Evolutionary conservation across 257 asterid species (phyloP).

Genomic region (Ocimum tenuiflorum): DNA sequence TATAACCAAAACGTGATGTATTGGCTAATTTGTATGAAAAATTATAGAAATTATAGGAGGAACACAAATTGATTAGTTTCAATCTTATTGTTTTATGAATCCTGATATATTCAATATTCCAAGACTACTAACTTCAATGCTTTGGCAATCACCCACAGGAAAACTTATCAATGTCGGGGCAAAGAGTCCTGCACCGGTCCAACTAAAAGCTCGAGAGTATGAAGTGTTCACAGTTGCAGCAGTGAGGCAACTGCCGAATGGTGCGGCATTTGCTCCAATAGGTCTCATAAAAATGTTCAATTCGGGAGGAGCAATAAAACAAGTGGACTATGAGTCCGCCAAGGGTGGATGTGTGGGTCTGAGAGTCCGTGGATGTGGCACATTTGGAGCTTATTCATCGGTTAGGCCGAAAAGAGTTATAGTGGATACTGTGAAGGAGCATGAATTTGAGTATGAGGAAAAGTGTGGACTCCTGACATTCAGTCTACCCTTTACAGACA

Average conservation of each 20-base stretch:
- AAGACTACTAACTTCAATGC: neutral
- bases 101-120: neutral
- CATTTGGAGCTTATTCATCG: constrained; percentile 67
- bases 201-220: constrained; percentile 49
- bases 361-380: constrained; percentile 52
- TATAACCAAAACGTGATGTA: neutral
- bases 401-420: constrained; percentile 37
- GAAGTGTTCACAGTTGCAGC: constrained; percentile 65
- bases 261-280: constrained; percentile 56
- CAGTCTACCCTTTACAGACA: constrained; percentile 32
- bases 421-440: constrained; percentile 27
- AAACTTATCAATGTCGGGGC: constrained; percentile 35
- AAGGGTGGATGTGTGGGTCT: constrained; percentile 31
- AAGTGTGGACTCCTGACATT: constrained; percentile 40
- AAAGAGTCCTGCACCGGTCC: constrained; percentile 36
- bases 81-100: neutral
- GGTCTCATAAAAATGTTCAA: constrained; percentile 80
- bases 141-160: constrained; percentile 30
- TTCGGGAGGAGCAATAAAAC: constrained; percentile 75
- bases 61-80: neutral
- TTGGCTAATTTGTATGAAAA: neutral
- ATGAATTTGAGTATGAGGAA: constrained; percentile 37
- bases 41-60: neutral
- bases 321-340: constrained; percentile 33
- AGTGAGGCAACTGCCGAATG: constrained; percentile 36